These are phyloP conservation scores for Dactylellina parvicollis DNA, from an alignment of 2,329 filamentous ascomycete species.

Conservation along the genomic window DNA sequence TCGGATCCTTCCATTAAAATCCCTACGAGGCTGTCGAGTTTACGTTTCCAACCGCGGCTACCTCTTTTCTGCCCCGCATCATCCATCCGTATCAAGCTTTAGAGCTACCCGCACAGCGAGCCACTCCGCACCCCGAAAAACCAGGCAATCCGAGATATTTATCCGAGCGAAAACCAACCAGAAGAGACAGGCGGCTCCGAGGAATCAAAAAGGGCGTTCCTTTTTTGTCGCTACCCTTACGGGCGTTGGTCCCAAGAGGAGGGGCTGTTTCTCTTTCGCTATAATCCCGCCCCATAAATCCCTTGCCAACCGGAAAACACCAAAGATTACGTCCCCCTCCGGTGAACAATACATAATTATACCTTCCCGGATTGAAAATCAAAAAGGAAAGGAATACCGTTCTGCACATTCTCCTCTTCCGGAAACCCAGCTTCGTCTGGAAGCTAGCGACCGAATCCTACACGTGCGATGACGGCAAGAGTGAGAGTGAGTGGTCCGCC, in stretches of 20 bases:
- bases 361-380: background rate
- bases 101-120: slow-evolving; percentile 1
- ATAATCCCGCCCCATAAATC: background rate
- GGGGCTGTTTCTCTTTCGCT: slow-evolving; percentile 6
- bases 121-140: background rate
- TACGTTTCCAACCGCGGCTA: slow-evolving; percentile 14
- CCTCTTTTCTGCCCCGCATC: slow-evolving; percentile 33
- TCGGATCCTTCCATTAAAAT: background rate
- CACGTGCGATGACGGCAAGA: slow-evolving; percentile 67
- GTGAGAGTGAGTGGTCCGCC: slow-evolving; percentile 97
- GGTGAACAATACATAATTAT: background rate
- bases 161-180: background rate
- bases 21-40: background rate
- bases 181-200: slow-evolving; percentile 1
- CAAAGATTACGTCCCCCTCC: too few species aligned
- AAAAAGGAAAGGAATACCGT: background rate
- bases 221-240: slow-evolving; percentile 5
- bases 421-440: slow-evolving; percentile 12
- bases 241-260: slow-evolving; percentile 27
- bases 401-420: background rate
- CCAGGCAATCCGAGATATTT: background rate
- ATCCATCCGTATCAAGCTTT: slow-evolving; percentile 13
- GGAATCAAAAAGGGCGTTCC: background rate
- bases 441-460: slow-evolving; percentile 3
- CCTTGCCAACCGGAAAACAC: too few species aligned